phyloP scores from a whole-genome alignment of 306 rosid genomes.

The Prunus fruticosa region DNA sequence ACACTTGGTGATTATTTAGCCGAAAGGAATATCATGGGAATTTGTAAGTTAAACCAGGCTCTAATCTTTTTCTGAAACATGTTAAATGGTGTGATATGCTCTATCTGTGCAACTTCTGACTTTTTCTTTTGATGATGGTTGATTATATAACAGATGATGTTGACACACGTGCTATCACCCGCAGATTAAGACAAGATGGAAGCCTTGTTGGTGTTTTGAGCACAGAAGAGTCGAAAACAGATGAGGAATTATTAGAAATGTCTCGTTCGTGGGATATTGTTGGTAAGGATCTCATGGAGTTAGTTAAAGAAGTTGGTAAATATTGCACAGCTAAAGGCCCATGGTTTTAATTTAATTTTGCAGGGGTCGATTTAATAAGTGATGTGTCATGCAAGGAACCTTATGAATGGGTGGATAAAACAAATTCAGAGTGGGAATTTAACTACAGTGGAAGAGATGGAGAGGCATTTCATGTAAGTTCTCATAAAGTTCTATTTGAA shows the following conservation, averaged over 20 bases:
- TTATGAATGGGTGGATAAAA: conserved; percentile 75
- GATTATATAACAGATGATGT: conserved; percentile 71
- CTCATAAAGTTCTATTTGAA: not conserved
- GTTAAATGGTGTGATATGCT: not conserved
- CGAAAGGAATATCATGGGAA: conserved; percentile 88
- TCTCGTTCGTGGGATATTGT: conserved; percentile 92
- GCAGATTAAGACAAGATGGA: conserved; percentile 86
- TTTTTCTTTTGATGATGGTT: conserved; percentile 5
- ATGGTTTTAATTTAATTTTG: conserved; percentile 27
- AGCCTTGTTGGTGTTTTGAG: conserved; percentile 94
- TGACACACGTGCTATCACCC: conserved; percentile 92
- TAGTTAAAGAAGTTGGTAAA: conserved; percentile 2
- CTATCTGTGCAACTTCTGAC: not conserved
- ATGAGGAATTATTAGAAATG: conserved; percentile 70
- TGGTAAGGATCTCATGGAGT: conserved; percentile 51
- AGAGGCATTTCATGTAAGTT: conserved; percentile 63
- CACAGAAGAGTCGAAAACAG: conserved; percentile 73
- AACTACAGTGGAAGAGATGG: conserved; percentile 29
- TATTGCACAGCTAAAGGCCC: conserved; percentile 2
- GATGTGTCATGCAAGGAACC: conserved; percentile 88
- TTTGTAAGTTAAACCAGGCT: conserved; percentile 57
- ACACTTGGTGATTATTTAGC: conserved; percentile 69
- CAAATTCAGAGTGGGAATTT: conserved; percentile 66
- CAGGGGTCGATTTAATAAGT: conserved; percentile 87
- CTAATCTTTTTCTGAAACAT: not conserved